phyloP scores from a whole-genome alignment of 108 stramenopile genomes.

The Cyclotella kingstonii region DNA sequence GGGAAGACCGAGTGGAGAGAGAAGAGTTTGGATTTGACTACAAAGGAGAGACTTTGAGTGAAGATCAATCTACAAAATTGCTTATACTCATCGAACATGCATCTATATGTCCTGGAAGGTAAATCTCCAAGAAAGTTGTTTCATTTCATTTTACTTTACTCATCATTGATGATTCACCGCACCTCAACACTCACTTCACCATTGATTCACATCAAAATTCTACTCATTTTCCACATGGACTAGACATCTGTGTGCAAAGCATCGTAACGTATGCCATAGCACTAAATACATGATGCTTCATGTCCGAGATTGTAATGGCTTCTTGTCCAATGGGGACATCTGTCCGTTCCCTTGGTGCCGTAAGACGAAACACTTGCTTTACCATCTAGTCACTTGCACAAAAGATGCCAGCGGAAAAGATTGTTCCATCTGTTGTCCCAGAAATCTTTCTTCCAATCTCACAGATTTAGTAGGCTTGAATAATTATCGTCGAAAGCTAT shows the following conservation, averaged over 20 bases:
- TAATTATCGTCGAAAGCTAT: slow-evolving; percentile 54
- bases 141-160: too few species aligned
- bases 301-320: slow-evolving; percentile 88
- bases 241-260: slow-evolving; percentile 63
- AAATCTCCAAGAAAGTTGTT: slow-evolving; percentile 6
- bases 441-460: slow-evolving; percentile 50
- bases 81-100: slow-evolving; percentile 81
- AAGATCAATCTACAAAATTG: slow-evolving; percentile 62
- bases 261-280: slow-evolving; percentile 76
- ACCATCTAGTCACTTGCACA: slow-evolving; percentile 77
- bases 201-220: too few species aligned
- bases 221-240: not conserved
- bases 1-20: slow-evolving; percentile 62
- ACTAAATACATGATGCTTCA: slow-evolving; percentile 91
- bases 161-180: too few species aligned
- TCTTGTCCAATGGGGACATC: slow-evolving; percentile 70
- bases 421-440: slow-evolving; percentile 66
- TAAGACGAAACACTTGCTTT: slow-evolving; percentile 84
- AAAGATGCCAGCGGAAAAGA: slow-evolving; percentile 21
- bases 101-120: slow-evolving; percentile 73
- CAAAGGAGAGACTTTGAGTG: slow-evolving; percentile 60
- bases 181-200: too few species aligned
- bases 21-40: slow-evolving; percentile 81
- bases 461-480: slow-evolving; percentile 58
- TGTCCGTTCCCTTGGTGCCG: slow-evolving; percentile 95